These are phyloP conservation scores for Magnusiomyces sp. DNA, from an alignment of 1,139 yeast genomes.

Conservation along the genomic window DNA sequence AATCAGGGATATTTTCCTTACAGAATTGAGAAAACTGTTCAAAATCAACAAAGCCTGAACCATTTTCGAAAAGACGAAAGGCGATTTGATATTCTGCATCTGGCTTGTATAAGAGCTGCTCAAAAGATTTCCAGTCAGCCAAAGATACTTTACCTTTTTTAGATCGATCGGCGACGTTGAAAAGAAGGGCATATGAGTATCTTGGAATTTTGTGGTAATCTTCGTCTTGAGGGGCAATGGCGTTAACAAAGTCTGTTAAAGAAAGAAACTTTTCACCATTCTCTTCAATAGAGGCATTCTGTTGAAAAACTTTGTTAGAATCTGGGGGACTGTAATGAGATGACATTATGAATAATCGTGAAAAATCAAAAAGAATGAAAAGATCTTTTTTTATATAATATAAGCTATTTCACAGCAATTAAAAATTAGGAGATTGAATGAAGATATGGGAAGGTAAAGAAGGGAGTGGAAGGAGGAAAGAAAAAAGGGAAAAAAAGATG, in stretches of 20 bases:
- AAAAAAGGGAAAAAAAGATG: too few relatives aligned
- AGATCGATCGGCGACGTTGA: constrained; percentile 36
- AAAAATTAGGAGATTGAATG: too few relatives aligned
- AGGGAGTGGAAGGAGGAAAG: too few relatives aligned
- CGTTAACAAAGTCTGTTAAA: constrained; percentile 36
- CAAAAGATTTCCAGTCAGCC: constrained; percentile 37
- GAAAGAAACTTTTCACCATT: constrained; percentile 41
- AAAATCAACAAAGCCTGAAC: constrained; percentile 33
- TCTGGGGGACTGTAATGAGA: constrained; percentile 6
- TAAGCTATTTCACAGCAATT: not conserved
- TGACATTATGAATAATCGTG: not conserved
- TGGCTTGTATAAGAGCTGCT: constrained; percentile 34
- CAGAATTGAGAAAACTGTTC: constrained; percentile 33
- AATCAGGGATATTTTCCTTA: constrained; percentile 26
- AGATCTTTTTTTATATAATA: not conserved
- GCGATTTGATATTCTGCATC: constrained; percentile 43
- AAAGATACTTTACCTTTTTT: constrained; percentile 30
- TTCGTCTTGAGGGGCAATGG: constrained; percentile 37
- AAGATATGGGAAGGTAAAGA: too few relatives aligned
- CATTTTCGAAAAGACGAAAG: constrained; percentile 34
- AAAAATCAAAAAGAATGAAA: not conserved
- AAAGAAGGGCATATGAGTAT: constrained; percentile 37
- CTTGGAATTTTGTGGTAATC: constrained; percentile 37
- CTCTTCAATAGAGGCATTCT: constrained; percentile 12
- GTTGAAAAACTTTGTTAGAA: constrained; percentile 10